Evolutionary conservation across 2,329 filamentous ascomycete genomes (phyloP).

Genomic region (Furcasterigmium sp.): DNA sequence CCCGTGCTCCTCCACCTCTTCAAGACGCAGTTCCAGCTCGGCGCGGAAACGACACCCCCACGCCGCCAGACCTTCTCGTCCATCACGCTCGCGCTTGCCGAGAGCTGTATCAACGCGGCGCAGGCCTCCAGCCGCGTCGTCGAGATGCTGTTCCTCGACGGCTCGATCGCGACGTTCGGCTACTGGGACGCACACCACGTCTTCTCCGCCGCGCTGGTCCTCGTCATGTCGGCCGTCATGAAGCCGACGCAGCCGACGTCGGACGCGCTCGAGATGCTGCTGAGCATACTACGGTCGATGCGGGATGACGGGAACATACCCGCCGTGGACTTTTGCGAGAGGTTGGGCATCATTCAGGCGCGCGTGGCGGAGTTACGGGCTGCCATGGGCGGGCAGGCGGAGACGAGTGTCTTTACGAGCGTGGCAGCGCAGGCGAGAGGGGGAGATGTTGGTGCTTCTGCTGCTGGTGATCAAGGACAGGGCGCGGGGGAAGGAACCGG

Average conservation of each 20-base stretch:
- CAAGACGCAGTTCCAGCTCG: slow-evolving; percentile 14
- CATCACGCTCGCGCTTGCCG: slow-evolving; percentile 23
- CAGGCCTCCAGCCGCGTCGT: slow-evolving; percentile 21
- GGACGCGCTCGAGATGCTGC: slow-evolving; percentile 19
- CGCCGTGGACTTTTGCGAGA: slow-evolving; percentile 21
- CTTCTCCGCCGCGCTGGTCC: slow-evolving; percentile 22
- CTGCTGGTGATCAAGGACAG: background rate
- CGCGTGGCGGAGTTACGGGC: background rate
- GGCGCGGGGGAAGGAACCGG: background rate
- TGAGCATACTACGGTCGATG: slow-evolving; percentile 21
- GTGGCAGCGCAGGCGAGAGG: too few relatives aligned
- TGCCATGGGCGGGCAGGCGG: background rate
- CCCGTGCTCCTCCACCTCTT: slow-evolving; percentile 24
- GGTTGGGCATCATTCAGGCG: slow-evolving; percentile 9
- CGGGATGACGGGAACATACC: slow-evolving; percentile 23
- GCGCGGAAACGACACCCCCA: slow-evolving; percentile 7
- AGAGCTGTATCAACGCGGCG: slow-evolving; percentile 24
- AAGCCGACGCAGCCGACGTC: slow-evolving; percentile 19
- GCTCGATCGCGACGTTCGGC: slow-evolving; percentile 19
- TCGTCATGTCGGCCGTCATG: slow-evolving; percentile 28
- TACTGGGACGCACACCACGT: slow-evolving; percentile 27
- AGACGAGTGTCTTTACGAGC: background rate
- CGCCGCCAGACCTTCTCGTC: slow-evolving; percentile 18
- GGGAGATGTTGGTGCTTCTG: too few relatives aligned
- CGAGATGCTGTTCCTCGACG: slow-evolving; percentile 16